Evolutionary conservation across 202 grass and related monocot species (phyloP).

Genomic region (Bolboschoenoplectus hybrid): DNA sequence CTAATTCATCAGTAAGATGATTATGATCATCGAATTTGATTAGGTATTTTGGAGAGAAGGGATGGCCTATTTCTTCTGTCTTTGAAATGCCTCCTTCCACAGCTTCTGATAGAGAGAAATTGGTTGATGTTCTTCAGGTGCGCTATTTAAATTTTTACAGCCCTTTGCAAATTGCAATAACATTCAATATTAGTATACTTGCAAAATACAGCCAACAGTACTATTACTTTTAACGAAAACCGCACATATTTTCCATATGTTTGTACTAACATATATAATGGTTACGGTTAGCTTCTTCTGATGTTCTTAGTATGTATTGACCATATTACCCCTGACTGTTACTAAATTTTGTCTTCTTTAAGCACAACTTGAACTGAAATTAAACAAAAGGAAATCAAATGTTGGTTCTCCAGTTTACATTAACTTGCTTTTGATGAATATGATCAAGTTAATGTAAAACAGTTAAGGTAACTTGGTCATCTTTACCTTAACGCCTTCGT

Average conservation of each 20-base stretch:
- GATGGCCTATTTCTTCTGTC: constrained; percentile 87
- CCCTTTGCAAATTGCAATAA: background rate
- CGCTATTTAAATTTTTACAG: background rate
- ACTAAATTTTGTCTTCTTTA: background rate
- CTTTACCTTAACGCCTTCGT: constrained; percentile 18
- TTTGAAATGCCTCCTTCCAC: constrained; percentile 66
- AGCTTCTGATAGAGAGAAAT: constrained; percentile 70
- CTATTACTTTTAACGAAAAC: background rate
- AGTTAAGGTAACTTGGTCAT: background rate
- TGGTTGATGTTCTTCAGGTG: constrained; percentile 84
- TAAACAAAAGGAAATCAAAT: background rate
- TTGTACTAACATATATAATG: background rate
- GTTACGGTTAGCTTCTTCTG: background rate
- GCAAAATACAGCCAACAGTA: background rate
- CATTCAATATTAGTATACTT: background rate
- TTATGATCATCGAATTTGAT: constrained; percentile 27
- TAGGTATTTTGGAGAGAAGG: constrained; percentile 87
- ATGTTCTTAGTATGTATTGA: background rate
- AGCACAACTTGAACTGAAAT: constrained; percentile 6
- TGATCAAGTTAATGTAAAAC: background rate
- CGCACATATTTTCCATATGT: background rate
- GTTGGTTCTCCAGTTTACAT: background rate
- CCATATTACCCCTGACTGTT: background rate
- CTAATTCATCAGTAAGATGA: background rate
- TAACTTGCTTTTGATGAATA: background rate